Percentiles rank a stretch among this genome's conserved stretches.
Conservation (phyloP, 2,329 filamentous ascomycete species). For the Fusarium circinatum region DNA sequence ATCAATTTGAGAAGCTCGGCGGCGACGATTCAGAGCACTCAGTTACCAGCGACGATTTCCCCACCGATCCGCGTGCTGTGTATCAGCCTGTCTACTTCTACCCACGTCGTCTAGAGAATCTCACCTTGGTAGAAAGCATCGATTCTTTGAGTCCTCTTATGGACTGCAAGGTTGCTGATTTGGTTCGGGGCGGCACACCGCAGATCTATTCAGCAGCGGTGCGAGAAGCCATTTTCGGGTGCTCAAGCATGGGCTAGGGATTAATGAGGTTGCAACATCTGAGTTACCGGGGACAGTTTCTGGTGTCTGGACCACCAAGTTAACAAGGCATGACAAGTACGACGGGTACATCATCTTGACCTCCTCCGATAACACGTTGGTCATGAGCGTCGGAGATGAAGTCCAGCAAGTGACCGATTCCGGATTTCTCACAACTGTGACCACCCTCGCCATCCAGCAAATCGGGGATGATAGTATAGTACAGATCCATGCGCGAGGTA, state of each 20-base stretch:
- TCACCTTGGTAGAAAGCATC: slow-evolving; percentile 85
- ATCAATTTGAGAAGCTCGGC: slow-evolving; percentile 96
- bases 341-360: slow-evolving; percentile 95
- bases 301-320: slow-evolving; percentile 94
- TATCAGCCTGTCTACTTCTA: slow-evolving; percentile 87
- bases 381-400: slow-evolving; percentile 94
- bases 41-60: slow-evolving; percentile 84
- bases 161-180: slow-evolving; percentile 89
- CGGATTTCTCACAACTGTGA: slow-evolving; percentile 87
- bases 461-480: slow-evolving; percentile 92
- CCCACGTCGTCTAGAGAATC: slow-evolving; percentile 80
- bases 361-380: slow-evolving; percentile 87
- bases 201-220: slow-evolving; percentile 93
- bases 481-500: slow-evolving; percentile 95
- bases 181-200: slow-evolving; percentile 90
- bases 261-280: slow-evolving; percentile 92
- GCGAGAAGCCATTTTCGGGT: slow-evolving; percentile 91
- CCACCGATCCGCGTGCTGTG: slow-evolving; percentile 76
- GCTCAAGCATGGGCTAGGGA: slow-evolving; percentile 90
- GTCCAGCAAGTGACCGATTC: slow-evolving; percentile 96
- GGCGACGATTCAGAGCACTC: slow-evolving; percentile 92
- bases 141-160: slow-evolving; percentile 90
- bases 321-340: slow-evolving; percentile 81
- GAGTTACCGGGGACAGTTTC: slow-evolving; percentile 86
- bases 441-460: slow-evolving; percentile 91